Evolutionary conservation across 2,329 filamentous ascomycete genomes (phyloP).

Genomic region (Thermothelomyces thermophilus): DNA sequence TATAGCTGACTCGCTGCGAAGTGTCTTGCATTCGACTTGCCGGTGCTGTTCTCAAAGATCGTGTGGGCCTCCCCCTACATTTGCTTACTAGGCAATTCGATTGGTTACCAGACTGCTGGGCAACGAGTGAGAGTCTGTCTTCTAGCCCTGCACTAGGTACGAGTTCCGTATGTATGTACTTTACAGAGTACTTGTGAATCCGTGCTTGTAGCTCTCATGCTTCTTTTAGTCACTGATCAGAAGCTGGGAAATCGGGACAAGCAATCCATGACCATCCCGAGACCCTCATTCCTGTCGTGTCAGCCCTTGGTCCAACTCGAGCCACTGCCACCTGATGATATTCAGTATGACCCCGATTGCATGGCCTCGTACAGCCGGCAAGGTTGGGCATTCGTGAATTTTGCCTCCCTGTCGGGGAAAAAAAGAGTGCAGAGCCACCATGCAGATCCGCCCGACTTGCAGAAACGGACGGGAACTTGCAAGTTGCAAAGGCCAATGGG

Average conservation of each 20-base stretch:
- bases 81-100: neutral
- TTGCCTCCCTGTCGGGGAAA: neutral
- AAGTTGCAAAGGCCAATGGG: conserved; percentile 1
- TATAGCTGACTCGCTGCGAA: neutral
- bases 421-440: neutral
- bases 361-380: neutral
- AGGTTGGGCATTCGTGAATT: conserved; percentile 9
- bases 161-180: no score
- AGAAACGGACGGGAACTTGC: neutral
- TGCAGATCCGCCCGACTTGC: conserved; percentile 6
- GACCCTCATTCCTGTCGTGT: neutral
- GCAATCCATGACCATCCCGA: neutral
- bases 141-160: no score
- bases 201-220: no score
- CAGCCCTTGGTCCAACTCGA: neutral
- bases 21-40: neutral
- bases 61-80: neutral
- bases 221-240: neutral
- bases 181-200: no score
- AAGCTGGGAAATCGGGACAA: no score
- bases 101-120: conserved; percentile 17
- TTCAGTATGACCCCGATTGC: neutral
- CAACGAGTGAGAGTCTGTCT: neutral
- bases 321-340: neutral
- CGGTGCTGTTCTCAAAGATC: neutral